These are phyloP conservation scores for Coemansia sp. DNA, from an alignment of 192 early-diverging fungal genomes.

Conservation along the genomic window DNA sequence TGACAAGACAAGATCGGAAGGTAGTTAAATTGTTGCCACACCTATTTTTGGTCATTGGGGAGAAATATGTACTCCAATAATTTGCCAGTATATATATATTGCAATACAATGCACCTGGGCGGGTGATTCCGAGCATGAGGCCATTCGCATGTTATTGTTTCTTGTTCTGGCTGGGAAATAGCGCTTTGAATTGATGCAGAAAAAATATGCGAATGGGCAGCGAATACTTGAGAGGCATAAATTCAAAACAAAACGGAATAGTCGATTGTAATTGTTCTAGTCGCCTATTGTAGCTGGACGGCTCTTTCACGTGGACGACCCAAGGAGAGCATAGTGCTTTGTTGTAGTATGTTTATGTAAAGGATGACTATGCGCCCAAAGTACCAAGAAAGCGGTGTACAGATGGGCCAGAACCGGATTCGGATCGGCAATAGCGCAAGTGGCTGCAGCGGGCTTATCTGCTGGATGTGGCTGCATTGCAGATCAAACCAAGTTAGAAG, in stretches of 20 bases:
- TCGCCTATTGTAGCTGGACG: neutral
- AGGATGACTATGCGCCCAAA: neutral
- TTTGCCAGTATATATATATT: constrained; percentile 1
- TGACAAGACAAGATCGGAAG: neutral
- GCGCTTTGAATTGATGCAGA: constrained; percentile 6
- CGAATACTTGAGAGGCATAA: neutral
- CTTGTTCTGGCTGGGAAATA: neutral
- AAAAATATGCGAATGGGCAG: neutral
- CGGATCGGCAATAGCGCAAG: constrained; percentile 1
- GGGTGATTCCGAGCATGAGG: neutral
- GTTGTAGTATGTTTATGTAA: neutral
- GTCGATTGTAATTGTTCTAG: neutral
- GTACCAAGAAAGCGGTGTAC: neutral
- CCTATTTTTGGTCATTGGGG: neutral
- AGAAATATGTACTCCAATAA: neutral
- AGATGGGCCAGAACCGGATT: neutral
- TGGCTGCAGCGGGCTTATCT: constrained; percentile 2
- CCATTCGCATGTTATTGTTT: constrained; percentile 4
- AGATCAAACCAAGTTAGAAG: neutral
- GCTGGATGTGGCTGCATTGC: constrained; percentile 1
- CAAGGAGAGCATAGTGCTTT: neutral
- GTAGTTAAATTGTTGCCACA: neutral
- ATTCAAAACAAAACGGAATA: constrained; percentile 3
- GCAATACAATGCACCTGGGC: neutral
- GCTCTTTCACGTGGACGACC: neutral